Conservation (phyloP, 208 protist species). For the Leishmania tarentolae region DNA sequence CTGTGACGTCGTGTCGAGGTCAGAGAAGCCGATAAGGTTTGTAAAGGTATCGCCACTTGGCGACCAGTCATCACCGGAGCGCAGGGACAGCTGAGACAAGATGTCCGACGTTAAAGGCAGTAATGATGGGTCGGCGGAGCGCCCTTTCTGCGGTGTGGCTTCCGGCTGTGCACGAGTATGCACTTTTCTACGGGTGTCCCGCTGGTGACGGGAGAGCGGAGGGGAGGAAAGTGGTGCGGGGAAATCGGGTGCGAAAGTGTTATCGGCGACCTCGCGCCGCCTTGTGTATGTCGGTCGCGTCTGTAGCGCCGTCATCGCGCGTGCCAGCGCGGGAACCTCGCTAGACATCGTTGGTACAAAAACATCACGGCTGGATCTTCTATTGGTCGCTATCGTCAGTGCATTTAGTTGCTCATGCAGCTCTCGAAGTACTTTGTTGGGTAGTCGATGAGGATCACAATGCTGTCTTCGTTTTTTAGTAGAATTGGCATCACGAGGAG, state of each 20-base stretch:
- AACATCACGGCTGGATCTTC: background rate
- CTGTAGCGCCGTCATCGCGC: background rate
- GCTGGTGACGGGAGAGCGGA: background rate
- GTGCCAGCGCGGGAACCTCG: slow-evolving; percentile 4
- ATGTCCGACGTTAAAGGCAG: slow-evolving; percentile 20
- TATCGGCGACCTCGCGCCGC: background rate
- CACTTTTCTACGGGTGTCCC: background rate
- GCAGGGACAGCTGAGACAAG: slow-evolving; percentile 13
- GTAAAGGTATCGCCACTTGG: slow-evolving; percentile 72
- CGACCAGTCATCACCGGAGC: slow-evolving; percentile 20
- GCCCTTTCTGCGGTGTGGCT: background rate
- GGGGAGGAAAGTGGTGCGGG: slow-evolving; percentile 20
- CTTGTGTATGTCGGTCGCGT: background rate
- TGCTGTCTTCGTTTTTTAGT: slow-evolving; percentile 3
- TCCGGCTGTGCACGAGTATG: background rate
- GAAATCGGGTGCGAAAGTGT: background rate
- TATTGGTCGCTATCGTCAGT: background rate
- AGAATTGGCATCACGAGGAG: background rate
- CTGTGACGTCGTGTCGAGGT: slow-evolving; percentile 50
- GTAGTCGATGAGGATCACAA: slow-evolving; percentile 26
- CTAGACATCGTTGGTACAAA: slow-evolving; percentile 27
- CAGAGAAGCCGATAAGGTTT: slow-evolving; percentile 67
- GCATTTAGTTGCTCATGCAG: slow-evolving; percentile 28
- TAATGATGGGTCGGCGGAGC: slow-evolving; percentile 29
- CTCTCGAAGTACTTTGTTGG: slow-evolving; percentile 34